A percentile compares a stretch with the other conserved stretches of the same genome.
Conservation (phyloP, 2,329 filamentous ascomycete species). For the Sclerotinia spermophila region DNA sequence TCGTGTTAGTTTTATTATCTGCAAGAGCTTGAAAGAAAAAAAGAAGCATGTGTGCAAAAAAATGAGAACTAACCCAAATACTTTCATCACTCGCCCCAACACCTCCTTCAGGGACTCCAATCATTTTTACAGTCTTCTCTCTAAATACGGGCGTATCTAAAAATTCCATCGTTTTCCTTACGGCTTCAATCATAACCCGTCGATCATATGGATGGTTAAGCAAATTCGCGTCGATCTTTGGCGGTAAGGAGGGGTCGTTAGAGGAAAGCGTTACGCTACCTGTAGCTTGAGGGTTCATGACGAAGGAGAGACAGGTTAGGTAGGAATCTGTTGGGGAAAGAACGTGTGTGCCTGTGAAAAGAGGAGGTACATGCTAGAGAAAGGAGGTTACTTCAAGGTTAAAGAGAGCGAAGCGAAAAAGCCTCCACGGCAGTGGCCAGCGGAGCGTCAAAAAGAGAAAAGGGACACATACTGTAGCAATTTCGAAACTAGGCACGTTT, state of each 20-base stretch:
- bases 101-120: background rate
- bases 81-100: background rate
- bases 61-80: slow-evolving; percentile 4
- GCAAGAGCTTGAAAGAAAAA: no score
- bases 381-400: background rate
- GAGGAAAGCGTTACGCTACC: slow-evolving; percentile 61
- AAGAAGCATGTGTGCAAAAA: no score
- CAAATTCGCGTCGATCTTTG: slow-evolving; percentile 59
- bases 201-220: slow-evolving; percentile 53
- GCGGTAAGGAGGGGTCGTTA: slow-evolving; percentile 59
- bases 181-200: slow-evolving; percentile 46
- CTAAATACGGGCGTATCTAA: background rate
- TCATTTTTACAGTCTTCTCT: slow-evolving; percentile 8
- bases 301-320: slow-evolving; percentile 44
- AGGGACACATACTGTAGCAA: background rate
- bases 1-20: background rate
- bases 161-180: slow-evolving; percentile 24
- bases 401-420: background rate
- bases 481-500: slow-evolving; percentile 2
- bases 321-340: slow-evolving; percentile 41
- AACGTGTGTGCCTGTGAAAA: slow-evolving; percentile 40
- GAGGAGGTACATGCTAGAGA: slow-evolving; percentile 27
- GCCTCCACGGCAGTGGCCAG: background rate
- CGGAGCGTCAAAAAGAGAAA: background rate
- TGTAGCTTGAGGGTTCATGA: slow-evolving; percentile 54